These are phyloP conservation scores for Mimosa pudica DNA, from an alignment of 306 rosid species.

Conservation along the genomic window DNA sequence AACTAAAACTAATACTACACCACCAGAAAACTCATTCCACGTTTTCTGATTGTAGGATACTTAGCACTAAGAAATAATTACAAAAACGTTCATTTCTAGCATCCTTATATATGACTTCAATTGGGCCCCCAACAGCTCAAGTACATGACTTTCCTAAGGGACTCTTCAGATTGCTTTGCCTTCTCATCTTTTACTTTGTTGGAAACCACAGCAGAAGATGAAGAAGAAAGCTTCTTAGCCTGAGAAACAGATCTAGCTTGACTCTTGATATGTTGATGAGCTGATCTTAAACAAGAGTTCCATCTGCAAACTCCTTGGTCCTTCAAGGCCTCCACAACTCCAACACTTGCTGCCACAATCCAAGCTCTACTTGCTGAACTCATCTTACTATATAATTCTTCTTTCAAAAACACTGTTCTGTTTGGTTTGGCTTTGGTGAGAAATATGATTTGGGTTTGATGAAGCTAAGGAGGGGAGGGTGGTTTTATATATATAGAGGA, in stretches of 20 bases:
- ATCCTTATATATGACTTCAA: background rate
- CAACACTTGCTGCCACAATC: background rate
- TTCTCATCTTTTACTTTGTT: background rate
- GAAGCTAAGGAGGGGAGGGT: background rate
- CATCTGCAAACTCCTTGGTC: background rate
- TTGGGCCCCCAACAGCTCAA: background rate
- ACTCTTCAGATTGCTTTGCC: background rate
- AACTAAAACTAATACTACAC: background rate
- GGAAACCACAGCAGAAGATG: constrained; percentile 18
- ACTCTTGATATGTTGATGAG: constrained; percentile 44
- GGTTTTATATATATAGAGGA: constrained; percentile 5
- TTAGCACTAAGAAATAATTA: background rate
- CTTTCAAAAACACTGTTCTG: background rate
- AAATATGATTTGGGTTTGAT: background rate
- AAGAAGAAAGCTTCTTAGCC: constrained; percentile 30
- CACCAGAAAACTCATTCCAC: background rate
- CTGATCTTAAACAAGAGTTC: background rate
- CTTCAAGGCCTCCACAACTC: constrained; percentile 10
- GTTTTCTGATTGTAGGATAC: background rate
- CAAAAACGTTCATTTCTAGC: background rate
- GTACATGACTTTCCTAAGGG: background rate
- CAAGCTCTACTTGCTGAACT: background rate
- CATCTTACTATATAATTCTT: background rate
- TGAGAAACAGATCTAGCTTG: constrained; percentile 36
- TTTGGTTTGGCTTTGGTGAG: background rate